Evolutionary conservation across 1,284 basidiomycete genomes (phyloP).

Genomic region (Papiliotrema fonsecae): DNA sequence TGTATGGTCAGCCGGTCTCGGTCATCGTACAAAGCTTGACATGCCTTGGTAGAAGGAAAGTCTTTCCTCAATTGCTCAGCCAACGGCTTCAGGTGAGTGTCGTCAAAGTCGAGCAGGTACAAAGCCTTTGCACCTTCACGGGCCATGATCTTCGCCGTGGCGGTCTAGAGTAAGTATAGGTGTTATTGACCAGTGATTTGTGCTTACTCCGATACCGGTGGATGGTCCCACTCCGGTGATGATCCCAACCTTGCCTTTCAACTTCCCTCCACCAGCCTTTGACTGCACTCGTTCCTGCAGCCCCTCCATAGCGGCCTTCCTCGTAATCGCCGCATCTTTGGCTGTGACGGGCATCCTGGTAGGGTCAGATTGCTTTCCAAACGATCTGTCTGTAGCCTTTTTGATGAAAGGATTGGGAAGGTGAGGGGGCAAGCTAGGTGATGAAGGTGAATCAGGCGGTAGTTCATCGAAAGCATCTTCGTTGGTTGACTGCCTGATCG

Average conservation of each 20-base stretch:
- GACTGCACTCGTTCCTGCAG: conserved; percentile 8
- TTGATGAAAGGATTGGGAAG: no score
- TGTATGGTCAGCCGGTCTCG: conserved; percentile 5
- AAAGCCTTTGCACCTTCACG: conserved; percentile 68
- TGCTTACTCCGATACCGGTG: conserved; percentile 59
- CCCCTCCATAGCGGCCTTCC: conserved; percentile 6
- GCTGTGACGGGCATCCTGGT: background rate
- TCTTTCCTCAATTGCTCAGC: conserved; percentile 61
- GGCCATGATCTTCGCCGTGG: conserved; percentile 68
- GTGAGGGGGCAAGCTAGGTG: no score
- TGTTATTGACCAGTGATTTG: background rate
- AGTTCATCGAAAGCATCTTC: conserved; percentile 9
- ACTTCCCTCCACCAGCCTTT: conserved; percentile 51
- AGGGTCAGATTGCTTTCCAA: background rate
- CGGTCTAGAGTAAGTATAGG: conserved; percentile 54
- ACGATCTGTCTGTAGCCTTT: no score
- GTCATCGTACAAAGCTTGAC: conserved; percentile 12
- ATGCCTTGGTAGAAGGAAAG: conserved; percentile 74
- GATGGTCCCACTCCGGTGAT: conserved; percentile 80
- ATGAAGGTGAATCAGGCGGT: no score
- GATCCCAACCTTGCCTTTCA: conserved; percentile 80
- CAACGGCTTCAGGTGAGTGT: conserved; percentile 65
- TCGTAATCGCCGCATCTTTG: background rate
- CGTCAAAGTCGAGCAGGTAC: conserved; percentile 74
- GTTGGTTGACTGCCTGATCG: conserved; percentile 15